Conservation (phyloP, 1,284 basidiomycete species). For the Porphyrellus sp. region DNA sequence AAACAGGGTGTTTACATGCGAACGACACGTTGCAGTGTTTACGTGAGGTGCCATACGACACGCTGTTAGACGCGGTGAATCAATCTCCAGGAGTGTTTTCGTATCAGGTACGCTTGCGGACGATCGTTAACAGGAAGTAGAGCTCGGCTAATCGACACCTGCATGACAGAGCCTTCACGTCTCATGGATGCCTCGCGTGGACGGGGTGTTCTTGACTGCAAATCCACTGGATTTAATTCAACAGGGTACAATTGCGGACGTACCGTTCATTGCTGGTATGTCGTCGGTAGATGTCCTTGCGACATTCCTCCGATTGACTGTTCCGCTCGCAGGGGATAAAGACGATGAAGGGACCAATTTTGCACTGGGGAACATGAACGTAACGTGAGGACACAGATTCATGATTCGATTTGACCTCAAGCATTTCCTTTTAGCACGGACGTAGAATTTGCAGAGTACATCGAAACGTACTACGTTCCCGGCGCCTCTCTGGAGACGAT, state of each 20-base stretch:
- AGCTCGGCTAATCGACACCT: not conserved
- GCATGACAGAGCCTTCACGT: conserved; percentile 38
- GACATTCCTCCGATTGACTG: conserved; percentile 31
- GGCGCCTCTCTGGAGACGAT: conserved; percentile 30
- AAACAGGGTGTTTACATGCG: conserved; percentile 19
- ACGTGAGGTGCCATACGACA: conserved; percentile 1
- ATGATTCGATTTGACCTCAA: too few relatives aligned
- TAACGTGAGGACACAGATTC: not conserved
- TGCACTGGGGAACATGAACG: conserved; percentile 26
- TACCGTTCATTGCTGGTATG: conserved; percentile 44
- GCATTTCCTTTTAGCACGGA: conserved; percentile 33
- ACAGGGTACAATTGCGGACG: conserved; percentile 40
- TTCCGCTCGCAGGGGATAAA: conserved; percentile 41
- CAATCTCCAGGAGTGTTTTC: not conserved
- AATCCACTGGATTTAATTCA: conserved; percentile 40
- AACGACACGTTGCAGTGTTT: conserved; percentile 34
- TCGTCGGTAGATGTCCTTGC: conserved; percentile 10
- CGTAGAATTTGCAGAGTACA: conserved; percentile 37
- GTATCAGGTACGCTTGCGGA: not conserved
- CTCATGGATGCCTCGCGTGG: conserved; percentile 49
- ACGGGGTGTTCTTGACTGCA: conserved; percentile 47
- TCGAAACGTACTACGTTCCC: conserved; percentile 37
- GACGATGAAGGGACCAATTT: conserved; percentile 56
- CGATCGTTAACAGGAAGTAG: not conserved
- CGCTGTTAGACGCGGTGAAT: not conserved